Evolutionary conservation across 148 eudicot genomes (phyloP), one percentile per base, ranked within the genome.

Genomic region (Camellia japonica): DNA sequence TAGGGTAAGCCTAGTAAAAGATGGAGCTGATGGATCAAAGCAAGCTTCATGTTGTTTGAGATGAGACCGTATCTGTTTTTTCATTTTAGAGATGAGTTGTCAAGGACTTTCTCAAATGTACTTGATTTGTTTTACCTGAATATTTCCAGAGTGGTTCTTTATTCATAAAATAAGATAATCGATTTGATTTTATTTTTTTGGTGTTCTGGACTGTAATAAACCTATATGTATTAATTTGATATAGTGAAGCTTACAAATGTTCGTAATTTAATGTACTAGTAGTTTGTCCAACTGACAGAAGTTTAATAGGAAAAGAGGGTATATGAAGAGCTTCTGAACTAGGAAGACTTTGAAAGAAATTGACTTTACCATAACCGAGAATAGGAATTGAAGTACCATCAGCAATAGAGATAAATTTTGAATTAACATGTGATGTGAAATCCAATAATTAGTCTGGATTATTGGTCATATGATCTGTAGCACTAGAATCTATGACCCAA

Each of bases 1-100:
- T 68, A 78, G 93, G 80, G 91, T 92, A 78, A 92, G 88, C 84
- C 90, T 92, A 20, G 90, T 89, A 62, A 76, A 80, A 65, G 80
- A 84, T n/a, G 82, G 75, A 9, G 68, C 66, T 14, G 85, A 90
- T 12, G 87, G 77, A 72, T 78, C 86, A 19, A 85, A 84, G 76
- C 82, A 77, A 75, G 75, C 73, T 73, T 91, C 90, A 2, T 91
- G 94, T 80, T 91, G 93, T 82, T 90, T 85, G 12, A 80, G 77
- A 49, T 89, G 68, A 84, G 46, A 15, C 58, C 43, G 12, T 16
- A 9, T 75, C 68, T 47, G 41, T 43, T 42, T 12, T 18, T 73
- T 52, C n/a, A 41, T 47, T 20, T 49, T 42, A 19, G 19, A 18
- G 20, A 30, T 7, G 49, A 49, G 52, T 2, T 49, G 49, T 41